These are phyloP conservation scores for Pseudogymnoascus sp. DNA, from an alignment of 2,329 filamentous ascomycete species.

Conservation along the genomic window DNA sequence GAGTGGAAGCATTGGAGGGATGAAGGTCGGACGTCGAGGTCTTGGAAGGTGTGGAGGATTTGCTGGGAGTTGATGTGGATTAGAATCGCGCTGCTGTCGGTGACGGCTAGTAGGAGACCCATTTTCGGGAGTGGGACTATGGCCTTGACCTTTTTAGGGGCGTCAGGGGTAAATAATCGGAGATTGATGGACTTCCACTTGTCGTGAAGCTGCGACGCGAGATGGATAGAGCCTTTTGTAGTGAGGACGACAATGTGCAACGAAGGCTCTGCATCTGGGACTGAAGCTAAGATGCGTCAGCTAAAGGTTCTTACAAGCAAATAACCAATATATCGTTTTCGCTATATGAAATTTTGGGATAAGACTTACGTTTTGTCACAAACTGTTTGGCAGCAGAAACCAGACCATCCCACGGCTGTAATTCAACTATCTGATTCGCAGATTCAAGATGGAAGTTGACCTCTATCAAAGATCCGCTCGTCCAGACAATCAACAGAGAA, in stretches of 20 bases:
- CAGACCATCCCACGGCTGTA: constrained; percentile 43
- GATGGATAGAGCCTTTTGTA: constrained; percentile 41
- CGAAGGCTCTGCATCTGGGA: constrained; percentile 17
- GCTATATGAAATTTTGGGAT: constrained; percentile 13
- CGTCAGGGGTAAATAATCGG: constrained; percentile 21
- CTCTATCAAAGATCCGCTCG: constrained; percentile 56
- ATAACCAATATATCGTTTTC: constrained; percentile 26
- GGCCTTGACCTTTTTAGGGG: constrained; percentile 41
- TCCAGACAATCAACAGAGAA: constrained; percentile 52
- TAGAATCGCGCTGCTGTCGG: constrained; percentile 47
- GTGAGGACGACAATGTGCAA: constrained; percentile 41
- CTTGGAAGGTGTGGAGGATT: constrained; percentile 54
- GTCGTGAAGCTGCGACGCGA: constrained; percentile 34
- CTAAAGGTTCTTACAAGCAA: constrained; percentile 25
- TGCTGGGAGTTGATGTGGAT: constrained; percentile 50
- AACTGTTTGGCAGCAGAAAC: constrained; percentile 32
- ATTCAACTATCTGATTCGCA: constrained; percentile 33
- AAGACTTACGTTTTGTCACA: constrained; percentile 36
- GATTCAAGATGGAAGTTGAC: constrained; percentile 28
- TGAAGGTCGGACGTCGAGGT: constrained; percentile 48
- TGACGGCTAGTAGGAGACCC: constrained; percentile 52
- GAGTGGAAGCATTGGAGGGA: constrained; percentile 54
- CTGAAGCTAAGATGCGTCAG: constrained; percentile 23
- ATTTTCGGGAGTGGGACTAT: constrained; percentile 52
- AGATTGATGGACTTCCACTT: constrained; percentile 45